Evolutionary conservation across 805 yeast species (phyloP), one percentile per base, ranked within the genome.

Genomic region (Pichia thaimueangensis): DNA sequence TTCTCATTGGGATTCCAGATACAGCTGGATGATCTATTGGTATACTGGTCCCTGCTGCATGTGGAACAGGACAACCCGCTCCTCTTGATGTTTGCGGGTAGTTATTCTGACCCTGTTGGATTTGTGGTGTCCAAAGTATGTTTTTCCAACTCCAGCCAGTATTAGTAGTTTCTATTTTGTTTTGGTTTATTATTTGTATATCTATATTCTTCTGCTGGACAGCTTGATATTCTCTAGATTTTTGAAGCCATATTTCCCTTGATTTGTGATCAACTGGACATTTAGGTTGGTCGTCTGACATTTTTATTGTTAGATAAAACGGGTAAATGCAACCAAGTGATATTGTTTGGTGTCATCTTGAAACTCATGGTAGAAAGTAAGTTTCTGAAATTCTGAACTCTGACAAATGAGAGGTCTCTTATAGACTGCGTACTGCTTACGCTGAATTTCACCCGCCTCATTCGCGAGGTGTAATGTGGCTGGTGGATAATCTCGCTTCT

Each of bases 221-320:
- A 17, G 45, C 48, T 36, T 38, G 51, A 40, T 45, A 49, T 37
- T 36, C 41, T 24, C 54, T 50, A 0, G 62, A 56, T 39, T 67
- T 53, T 39, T 65, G 64, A 20, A 77, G 54, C 88, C 88, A 82
- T 29, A 67, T 68, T 31, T 71, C 71, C 45, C 84, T 62, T 5
- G 84, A 70, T n/a, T 58, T 58, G 47, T 74, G 83, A 50, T 80
- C 84, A 17, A 84, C 89, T 1, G 91, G 91, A 54, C 91, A 84
- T 45, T 65, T 68, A 9, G 59, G 56, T 28, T 55, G 55, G 29
- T 54, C 60, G 3, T 49, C 47, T 19, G 50, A 41, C 42, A 45
- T 47, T 22, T 42, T 47, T 52, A n/a, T n/a, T n/a, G n/a, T n/a
- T n/a, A n/a, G n/a, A n/a, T n/a, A n/a, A n/a, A n/a, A n/a, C n/a